Base-by-base conservation (phyloP, 2,329 filamentous ascomycete genomes). In the Aureobasidium mangrovei region DNA sequence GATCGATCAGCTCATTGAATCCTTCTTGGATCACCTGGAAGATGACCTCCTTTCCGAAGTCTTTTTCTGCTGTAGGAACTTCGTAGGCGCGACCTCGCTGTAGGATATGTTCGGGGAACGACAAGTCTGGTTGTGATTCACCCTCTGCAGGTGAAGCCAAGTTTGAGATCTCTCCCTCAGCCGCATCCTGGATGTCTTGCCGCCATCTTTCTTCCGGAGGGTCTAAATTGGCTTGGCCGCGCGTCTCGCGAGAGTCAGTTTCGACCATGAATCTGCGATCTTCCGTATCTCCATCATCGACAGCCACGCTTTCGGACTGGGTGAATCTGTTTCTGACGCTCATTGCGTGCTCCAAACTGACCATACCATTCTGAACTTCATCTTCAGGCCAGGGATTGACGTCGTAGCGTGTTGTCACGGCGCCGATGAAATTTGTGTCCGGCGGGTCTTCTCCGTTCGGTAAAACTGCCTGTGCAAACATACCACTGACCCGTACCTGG, bases 21-120 rank as follows among this genome's bases (percentile, higher is more conserved):
- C 89, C 86, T 68, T 95, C 86, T 68, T 96, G 90, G 0, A 88
- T 90, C 32, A 94, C 83, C 67, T 95, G 88, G 64, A 95, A 96
- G 1, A 97, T 74, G 3, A 96, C 86, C 65, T 97, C 89, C 61
- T 86, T 88, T 36, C 88, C 89, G 4, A 88, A 83, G 66, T 95
- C 90, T 56, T 79, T 80, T 67, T 95, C 90, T 0, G 85, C 84
- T 60, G 87, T 82, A 0, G 87, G 86, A 12, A 94, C 83, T 51
- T 89, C 86, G 67, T 88, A 84, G 18, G 85, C 85, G 46, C 84
- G 85, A 84, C 84, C 89, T 55, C 85, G 78, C 67, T 91, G 85
- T 9, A 75, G 74, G 33, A 77, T 62, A 80, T 24, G 89, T 85
- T 64, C 88, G 89, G 31, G 87, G 91, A 10, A 85, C 90, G 7